Evolutionary conservation across 441 rosid genomes (phyloP).

Genomic region (Theobroma grandiflorum): DNA sequence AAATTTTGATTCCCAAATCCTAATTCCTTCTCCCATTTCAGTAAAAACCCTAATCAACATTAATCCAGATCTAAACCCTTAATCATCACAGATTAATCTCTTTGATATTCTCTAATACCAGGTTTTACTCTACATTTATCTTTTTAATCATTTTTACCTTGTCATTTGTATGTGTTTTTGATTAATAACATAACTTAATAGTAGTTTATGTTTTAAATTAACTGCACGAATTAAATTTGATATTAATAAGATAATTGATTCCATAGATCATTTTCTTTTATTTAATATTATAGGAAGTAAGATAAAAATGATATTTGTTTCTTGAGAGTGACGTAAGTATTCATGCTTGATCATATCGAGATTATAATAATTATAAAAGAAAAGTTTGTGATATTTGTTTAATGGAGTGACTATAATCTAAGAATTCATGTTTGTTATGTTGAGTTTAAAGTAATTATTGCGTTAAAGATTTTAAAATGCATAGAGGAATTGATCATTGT

Average conservation of each 20-base stretch:
- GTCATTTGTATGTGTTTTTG: neutral
- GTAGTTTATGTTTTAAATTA: neutral
- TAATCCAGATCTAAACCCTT: slow-evolving; percentile 18
- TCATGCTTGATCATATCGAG: neutral
- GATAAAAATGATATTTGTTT: neutral
- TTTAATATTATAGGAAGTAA: neutral
- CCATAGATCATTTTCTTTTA: neutral
- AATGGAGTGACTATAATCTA: neutral
- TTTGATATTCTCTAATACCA: slow-evolving; percentile 15
- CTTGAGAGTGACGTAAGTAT: neutral
- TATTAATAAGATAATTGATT: neutral
- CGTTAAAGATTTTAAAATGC: no score
- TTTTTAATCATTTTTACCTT: neutral
- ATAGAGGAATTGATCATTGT: neutral
- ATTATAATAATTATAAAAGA: neutral
- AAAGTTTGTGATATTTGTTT: neutral
- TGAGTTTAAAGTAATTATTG: neutral
- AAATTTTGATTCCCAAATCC: slow-evolving; percentile 9
- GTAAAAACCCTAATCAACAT: slow-evolving; percentile 24
- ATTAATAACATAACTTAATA: neutral
- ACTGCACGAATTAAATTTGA: neutral
- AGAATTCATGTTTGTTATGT: neutral
- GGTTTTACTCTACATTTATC: neutral
- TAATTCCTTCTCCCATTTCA: neutral
- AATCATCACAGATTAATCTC: neutral